phyloP scores from a whole-genome alignment of 768 basidiomycete species.

The Kwoniella sp. region DNA sequence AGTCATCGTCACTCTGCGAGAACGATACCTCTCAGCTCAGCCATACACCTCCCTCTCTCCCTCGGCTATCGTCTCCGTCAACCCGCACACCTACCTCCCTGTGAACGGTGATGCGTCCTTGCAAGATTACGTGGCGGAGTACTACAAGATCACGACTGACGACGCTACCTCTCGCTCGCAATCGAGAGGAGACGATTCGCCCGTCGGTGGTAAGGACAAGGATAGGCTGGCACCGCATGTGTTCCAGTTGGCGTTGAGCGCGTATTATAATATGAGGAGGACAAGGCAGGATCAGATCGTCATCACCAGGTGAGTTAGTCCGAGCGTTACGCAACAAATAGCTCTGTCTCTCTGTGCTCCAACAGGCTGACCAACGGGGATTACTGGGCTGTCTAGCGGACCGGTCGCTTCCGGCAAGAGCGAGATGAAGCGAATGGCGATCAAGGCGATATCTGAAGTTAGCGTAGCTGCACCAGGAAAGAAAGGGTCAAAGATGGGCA shows the following conservation, averaged over 20 bases:
- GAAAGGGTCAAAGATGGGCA: slow-evolving; percentile 85
- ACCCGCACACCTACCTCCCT: slow-evolving; percentile 87
- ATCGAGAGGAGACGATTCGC: slow-evolving; percentile 55
- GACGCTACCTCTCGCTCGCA: slow-evolving; percentile 36
- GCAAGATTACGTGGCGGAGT: slow-evolving; percentile 82
- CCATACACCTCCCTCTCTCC: slow-evolving; percentile 57
- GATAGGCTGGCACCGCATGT: slow-evolving; percentile 76
- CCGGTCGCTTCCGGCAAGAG: slow-evolving; percentile 94
- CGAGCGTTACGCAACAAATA: too few species aligned
- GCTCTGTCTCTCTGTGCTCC: slow-evolving; percentile 11
- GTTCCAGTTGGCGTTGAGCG: slow-evolving; percentile 85
- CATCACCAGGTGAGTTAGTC: slow-evolving; percentile 72
- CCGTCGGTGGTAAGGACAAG: slow-evolving; percentile 44
- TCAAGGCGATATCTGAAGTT: slow-evolving; percentile 88
- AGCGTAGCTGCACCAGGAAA: slow-evolving; percentile 86
- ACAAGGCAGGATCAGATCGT: slow-evolving; percentile 92
- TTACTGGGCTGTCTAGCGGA: too few species aligned
- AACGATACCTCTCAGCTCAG: slow-evolving; percentile 53
- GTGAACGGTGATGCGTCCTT: slow-evolving; percentile 81
- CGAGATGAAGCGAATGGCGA: slow-evolving; percentile 83
- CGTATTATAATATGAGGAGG: slow-evolving; percentile 93
- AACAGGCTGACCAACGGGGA: too few species aligned
- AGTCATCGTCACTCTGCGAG: slow-evolving; percentile 53
- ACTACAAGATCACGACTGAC: slow-evolving; percentile 66
- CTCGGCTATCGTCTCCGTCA: slow-evolving; percentile 77